phyloP scores from a whole-genome alignment of 1,139 yeast species.

The Suhomyces guaymorum region DNA sequence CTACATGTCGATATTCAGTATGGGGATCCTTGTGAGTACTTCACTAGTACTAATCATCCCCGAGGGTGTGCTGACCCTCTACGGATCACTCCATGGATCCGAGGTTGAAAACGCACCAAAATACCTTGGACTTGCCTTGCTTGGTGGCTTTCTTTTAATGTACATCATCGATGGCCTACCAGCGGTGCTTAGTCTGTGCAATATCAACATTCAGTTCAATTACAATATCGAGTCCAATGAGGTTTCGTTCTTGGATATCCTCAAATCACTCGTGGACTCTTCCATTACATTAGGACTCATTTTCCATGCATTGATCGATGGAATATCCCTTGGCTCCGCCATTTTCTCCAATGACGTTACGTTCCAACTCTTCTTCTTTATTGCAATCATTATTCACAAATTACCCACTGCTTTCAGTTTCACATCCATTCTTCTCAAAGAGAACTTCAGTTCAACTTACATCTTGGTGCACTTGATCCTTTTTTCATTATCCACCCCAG shows the following conservation, averaged over 20 bases:
- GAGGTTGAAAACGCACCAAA: constrained; percentile 20
- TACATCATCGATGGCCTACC: constrained; percentile 44
- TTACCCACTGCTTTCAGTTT: constrained; percentile 77
- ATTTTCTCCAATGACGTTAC: constrained; percentile 46
- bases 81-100: constrained; percentile 24
- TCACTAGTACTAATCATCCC: constrained; percentile 67
- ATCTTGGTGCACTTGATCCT: constrained; percentile 44
- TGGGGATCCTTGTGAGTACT: constrained; percentile 66
- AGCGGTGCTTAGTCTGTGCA: constrained; percentile 9
- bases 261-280: constrained; percentile 26
- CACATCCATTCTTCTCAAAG: constrained; percentile 53
- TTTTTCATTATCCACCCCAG: constrained; percentile 56
- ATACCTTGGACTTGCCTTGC: constrained; percentile 33
- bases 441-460: constrained; percentile 27
- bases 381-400: constrained; percentile 69
- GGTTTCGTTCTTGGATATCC: neutral
- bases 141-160: constrained; percentile 56
- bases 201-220: constrained; percentile 11
- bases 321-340: constrained; percentile 71
- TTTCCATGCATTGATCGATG: constrained; percentile 71
- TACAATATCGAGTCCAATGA: constrained; percentile 4
- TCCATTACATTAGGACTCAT: constrained; percentile 62
- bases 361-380: constrained; percentile 52
- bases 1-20: constrained; percentile 50
- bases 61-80: constrained; percentile 60